A percentile compares a stretch with the other conserved stretches of the same genome.
phyloP scores from a whole-genome alignment of 225 moss, liverwort and hornwort genomes.

The Thuidium tamariscinum region DNA sequence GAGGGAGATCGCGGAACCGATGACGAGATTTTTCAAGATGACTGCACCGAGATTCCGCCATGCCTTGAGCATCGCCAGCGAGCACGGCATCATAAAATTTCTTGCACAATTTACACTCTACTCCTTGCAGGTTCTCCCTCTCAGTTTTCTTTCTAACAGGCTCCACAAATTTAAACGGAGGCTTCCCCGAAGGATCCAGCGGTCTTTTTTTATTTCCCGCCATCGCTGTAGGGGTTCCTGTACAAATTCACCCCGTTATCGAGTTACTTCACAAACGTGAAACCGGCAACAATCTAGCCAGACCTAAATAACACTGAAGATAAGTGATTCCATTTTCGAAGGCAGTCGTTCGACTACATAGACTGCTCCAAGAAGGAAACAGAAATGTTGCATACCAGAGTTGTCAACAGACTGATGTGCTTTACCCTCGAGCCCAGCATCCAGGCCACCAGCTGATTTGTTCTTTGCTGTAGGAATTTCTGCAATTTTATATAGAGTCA shows the following conservation, averaged over 20 bases:
- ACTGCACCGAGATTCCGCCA: constrained; percentile 43
- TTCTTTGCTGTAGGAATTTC: neutral
- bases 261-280: neutral
- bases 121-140: constrained; percentile 58
- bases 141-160: constrained; percentile 71
- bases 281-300: neutral
- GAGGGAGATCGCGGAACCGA: constrained; percentile 65
- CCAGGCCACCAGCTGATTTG: neutral
- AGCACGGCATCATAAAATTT: constrained; percentile 84
- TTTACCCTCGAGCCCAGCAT: neutral
- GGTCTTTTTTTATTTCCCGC: constrained; percentile 1
- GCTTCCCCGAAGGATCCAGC: constrained; percentile 10
- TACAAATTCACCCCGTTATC: neutral
- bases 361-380: neutral
- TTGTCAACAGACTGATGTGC: neutral
- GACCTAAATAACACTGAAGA: neutral
- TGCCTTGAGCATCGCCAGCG: constrained; percentile 32
- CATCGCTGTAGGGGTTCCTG: neutral
- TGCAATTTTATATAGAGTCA: neutral
- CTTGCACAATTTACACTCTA: constrained; percentile 67
- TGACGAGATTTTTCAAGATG: constrained; percentile 79
- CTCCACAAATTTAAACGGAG: constrained; percentile 56
- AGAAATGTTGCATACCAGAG: constrained; percentile 6
- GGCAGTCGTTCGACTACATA: neutral
- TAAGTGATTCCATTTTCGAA: neutral